A percentile compares a stretch with the other conserved stretches of the same genome.
Evolutionary conservation across 352 stramenopile species (phyloP).

Genomic region (Phytophthora europaea): DNA sequence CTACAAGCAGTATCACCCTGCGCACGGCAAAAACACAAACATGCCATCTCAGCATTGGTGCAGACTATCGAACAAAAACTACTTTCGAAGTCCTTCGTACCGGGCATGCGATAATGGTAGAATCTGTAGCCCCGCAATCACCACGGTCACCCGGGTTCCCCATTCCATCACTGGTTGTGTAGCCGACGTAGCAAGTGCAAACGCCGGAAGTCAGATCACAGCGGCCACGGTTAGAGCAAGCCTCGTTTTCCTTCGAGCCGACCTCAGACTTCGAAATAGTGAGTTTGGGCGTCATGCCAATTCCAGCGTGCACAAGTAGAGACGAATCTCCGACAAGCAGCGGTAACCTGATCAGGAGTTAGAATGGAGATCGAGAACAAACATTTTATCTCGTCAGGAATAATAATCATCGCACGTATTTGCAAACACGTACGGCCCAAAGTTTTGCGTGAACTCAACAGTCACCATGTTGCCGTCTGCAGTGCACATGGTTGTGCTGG

Average conservation of each 20-base stretch:
- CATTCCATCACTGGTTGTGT: slow-evolving; percentile 75
- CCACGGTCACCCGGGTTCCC: slow-evolving; percentile 64
- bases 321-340: slow-evolving; percentile 80
- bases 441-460: slow-evolving; percentile 86
- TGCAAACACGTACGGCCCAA: slow-evolving; percentile 58
- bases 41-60: background rate
- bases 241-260: slow-evolving; percentile 93
- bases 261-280: slow-evolving; percentile 68
- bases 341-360: slow-evolving; percentile 45
- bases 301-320: slow-evolving; percentile 60
- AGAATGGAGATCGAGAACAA: background rate
- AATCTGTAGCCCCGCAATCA: slow-evolving; percentile 72
- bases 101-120: slow-evolving; percentile 62
- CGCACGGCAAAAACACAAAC: background rate
- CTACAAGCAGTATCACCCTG: slow-evolving; percentile 73
- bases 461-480: slow-evolving; percentile 77
- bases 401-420: background rate
- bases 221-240: slow-evolving; percentile 75
- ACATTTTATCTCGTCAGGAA: background rate
- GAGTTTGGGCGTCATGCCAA: slow-evolving; percentile 59
- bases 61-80: background rate
- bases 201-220: slow-evolving; percentile 83
- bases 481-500: slow-evolving; percentile 67
- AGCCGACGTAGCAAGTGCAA: slow-evolving; percentile 89
- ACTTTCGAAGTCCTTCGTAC: slow-evolving; percentile 21